phyloP scores from a whole-genome alignment of 2,329 filamentous ascomycete genomes.

The Huntiella savannae region DNA sequence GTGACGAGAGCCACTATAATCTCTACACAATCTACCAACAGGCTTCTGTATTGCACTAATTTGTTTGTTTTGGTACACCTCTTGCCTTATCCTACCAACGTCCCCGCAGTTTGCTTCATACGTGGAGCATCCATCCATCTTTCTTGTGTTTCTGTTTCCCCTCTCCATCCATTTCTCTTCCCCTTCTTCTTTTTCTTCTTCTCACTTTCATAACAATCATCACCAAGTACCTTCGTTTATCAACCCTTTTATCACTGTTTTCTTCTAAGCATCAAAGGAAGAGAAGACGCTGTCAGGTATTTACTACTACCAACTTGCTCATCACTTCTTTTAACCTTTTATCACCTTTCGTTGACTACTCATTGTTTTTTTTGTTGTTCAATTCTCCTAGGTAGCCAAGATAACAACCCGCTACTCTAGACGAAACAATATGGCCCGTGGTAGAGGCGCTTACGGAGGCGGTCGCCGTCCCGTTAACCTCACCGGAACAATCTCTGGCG shows the following conservation, averaged over 20 bases:
- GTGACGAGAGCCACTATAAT: too few relatives aligned
- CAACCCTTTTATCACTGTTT: neutral
- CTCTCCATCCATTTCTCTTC: neutral
- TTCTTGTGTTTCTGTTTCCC: neutral
- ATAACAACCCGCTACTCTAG: conserved; percentile 1
- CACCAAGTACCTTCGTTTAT: neutral
- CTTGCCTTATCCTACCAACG: neutral
- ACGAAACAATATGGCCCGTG: conserved; percentile 21
- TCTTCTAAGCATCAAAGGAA: neutral
- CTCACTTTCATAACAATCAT: neutral
- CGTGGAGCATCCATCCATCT: too few relatives aligned
- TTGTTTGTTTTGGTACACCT: neutral
- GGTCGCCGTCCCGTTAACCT: conserved; percentile 30
- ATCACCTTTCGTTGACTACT: neutral
- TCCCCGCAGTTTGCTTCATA: too few relatives aligned
- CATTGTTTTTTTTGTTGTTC: neutral
- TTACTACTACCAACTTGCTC: too few relatives aligned
- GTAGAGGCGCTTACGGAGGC: conserved; percentile 17
- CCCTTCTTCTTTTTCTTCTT: conserved; percentile 1
- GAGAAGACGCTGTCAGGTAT: too few relatives aligned
- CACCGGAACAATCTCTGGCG: conserved; percentile 26
- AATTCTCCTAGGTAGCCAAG: neutral
- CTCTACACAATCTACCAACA: too few relatives aligned
- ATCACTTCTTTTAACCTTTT: too few relatives aligned
- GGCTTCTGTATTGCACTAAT: neutral